Evolutionary conservation across 108 stramenopile species (phyloP), one percentile per base, ranked within the genome.

Genomic region (Mediolabrus comicus): DNA sequence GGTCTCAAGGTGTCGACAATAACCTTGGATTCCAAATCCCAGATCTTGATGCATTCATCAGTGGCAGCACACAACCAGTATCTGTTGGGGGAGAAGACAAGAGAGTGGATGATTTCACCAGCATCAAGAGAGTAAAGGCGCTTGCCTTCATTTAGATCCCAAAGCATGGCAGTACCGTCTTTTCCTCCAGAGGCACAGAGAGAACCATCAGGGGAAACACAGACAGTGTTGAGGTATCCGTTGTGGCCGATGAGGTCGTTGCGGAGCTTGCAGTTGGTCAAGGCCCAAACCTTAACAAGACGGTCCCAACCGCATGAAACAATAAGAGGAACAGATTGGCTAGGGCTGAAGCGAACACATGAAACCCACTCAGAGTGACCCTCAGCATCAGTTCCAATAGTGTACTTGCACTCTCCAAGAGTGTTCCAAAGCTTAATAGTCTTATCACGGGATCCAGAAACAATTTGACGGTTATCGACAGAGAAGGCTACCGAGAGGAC

Each of bases 11-110:
- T 97, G 78, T 96, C 98, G 12, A 99, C 98, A 61, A 98, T 81
- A 57, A 92, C 74, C 96, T 99, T 99, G 79, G 83, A 84, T 84
- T 99, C 99, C 74, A 99, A 83, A 72, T 99, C 99, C 98, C 98
- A 99, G 77, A 99, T 99, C 91, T 97, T 99, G 97, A 99, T 98
- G 85, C 86, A 83, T 30, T 94, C 87, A 49, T 94, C 92, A 51
- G 99, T 99, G 65, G 98, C 99, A 36, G 99, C 99, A 79, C 98
- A 98, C 75, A 99, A 86, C 99, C 99, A 99, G 95, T 99, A 99
- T 60, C 98, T 92, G 93, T 98, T 99, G 75, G 99, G 99, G 58
- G 95, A 96, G 84, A 99, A 99, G 74, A 97, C 95, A 29, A 99
- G 89, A 28, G 93, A 87, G 90, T 99, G 90, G 88, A 99, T 99